Percentiles rank a stretch among this genome's conserved stretches.
Evolutionary conservation across 495 filamentous ascomycete species (phyloP).

Genomic region (Penicillium maclennaniae): DNA sequence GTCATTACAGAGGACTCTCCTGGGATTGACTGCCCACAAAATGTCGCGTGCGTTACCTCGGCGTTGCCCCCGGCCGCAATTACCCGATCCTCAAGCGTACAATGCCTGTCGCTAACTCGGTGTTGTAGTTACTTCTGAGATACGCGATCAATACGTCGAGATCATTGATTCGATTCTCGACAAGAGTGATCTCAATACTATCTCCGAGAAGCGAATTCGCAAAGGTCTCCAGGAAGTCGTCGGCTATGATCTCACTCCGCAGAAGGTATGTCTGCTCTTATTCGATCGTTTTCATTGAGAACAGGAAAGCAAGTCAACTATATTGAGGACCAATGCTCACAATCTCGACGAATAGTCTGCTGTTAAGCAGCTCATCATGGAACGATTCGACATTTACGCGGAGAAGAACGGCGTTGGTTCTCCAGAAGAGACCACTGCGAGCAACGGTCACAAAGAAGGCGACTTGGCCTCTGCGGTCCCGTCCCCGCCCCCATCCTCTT

Average conservation of each 20-base stretch:
- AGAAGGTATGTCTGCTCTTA: constrained; percentile 64
- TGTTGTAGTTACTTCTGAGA: constrained; percentile 60
- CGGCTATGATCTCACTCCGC: constrained; percentile 74
- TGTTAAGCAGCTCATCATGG: constrained; percentile 80
- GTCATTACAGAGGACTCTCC: background rate
- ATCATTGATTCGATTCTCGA: constrained; percentile 92
- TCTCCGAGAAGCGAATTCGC: constrained; percentile 90
- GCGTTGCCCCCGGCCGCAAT: constrained; percentile 17
- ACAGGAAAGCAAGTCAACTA: background rate
- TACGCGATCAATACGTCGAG: constrained; percentile 64
- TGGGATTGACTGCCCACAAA: constrained; percentile 14
- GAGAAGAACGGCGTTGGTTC: constrained; percentile 41
- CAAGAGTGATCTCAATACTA: constrained; percentile 77
- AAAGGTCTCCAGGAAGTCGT: constrained; percentile 74
- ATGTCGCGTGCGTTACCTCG: constrained; percentile 44
- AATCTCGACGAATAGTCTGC: constrained; percentile 51
- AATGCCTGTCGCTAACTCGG: constrained; percentile 10
- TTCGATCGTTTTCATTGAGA: background rate
- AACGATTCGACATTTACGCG: constrained; percentile 79
- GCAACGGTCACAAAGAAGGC: constrained; percentile 42
- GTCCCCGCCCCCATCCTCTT: constrained; percentile 49
- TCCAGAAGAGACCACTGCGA: constrained; percentile 31
- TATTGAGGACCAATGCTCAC: background rate
- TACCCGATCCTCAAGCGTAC: constrained; percentile 10
- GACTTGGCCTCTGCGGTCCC: constrained; percentile 33